phyloP scores from a whole-genome alignment of 345 rosid species.

The Draba incana region DNA sequence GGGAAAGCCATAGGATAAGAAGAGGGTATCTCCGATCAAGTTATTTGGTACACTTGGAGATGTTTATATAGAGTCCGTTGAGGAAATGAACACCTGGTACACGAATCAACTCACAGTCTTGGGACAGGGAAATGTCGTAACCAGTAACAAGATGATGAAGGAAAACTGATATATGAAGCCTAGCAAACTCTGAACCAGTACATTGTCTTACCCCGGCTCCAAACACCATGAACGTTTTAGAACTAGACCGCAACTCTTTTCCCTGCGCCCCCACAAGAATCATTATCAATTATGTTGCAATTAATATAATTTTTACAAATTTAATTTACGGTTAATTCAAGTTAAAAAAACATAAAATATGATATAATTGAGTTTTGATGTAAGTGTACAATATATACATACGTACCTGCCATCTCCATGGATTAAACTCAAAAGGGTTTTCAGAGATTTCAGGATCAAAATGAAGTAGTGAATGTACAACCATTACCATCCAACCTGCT shows the following conservation, averaged over 20 bases:
- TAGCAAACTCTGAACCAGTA: conserved; percentile 51
- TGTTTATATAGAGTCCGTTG: conserved; percentile 32
- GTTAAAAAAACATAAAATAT: too few relatives aligned
- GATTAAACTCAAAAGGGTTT: conserved; percentile 49
- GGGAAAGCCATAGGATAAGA: too few relatives aligned
- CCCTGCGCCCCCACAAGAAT: conserved; percentile 19
- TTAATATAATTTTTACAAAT: too few relatives aligned
- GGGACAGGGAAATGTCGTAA: conserved; percentile 33
- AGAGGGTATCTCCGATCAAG: too few relatives aligned
- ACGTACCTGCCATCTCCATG: conserved; percentile 56
- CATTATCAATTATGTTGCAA: too few relatives aligned
- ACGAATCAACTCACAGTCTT: conserved; percentile 37
- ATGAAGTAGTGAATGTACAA: conserved; percentile 40
- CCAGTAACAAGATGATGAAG: conserved; percentile 32
- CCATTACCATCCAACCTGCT: conserved; percentile 49
- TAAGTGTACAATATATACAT: not conserved
- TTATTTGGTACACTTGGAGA: conserved; percentile 3
- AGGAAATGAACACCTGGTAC: conserved; percentile 32
- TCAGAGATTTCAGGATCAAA: conserved; percentile 39
- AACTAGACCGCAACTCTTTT: conserved; percentile 38
- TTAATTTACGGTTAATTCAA: too few relatives aligned
- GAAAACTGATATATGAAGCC: conserved; percentile 35
- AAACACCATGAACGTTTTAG: conserved; percentile 54
- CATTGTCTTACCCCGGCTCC: conserved; percentile 54
- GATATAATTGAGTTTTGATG: not conserved